Conservation (phyloP, 129 eudicot genomes). For the Arctium lappa region DNA sequence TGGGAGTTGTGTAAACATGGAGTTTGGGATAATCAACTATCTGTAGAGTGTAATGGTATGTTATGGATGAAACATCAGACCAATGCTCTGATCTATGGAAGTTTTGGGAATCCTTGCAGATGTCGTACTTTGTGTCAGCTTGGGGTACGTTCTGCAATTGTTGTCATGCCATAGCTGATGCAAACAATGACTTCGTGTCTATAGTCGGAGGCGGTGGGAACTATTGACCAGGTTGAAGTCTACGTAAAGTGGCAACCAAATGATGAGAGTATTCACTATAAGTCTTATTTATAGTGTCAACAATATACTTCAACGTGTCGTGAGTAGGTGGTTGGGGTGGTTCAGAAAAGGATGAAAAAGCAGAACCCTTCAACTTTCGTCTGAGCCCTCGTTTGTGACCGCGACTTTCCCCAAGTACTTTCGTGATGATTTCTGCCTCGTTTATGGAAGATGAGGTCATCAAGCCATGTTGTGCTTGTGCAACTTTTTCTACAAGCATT, state of each 20-base stretch:
- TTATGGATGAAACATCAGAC: too few species aligned
- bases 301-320: too few species aligned
- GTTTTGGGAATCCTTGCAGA: too few species aligned
- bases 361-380: not conserved
- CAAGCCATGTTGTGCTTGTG: not conserved
- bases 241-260: too few species aligned
- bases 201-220: not conserved
- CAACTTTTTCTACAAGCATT: not conserved
- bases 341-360: too few species aligned
- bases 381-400: not conserved
- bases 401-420: too few species aligned
- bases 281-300: not conserved
- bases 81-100: too few species aligned
- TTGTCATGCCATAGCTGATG: not conserved
- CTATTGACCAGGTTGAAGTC: not conserved
- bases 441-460: not conserved
- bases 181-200: not conserved
- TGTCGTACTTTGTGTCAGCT: not conserved
- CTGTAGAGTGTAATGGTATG: too few species aligned
- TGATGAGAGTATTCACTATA: too few species aligned
- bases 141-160: not conserved
- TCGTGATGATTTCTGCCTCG: not conserved
- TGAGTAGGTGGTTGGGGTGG: too few species aligned
- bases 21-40: too few species aligned
- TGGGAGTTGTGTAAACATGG: too few species aligned